Percentiles rank a stretch among this genome's conserved stretches.
Evolutionary conservation across 352 stramenopile species (phyloP).

Genomic region (Pythium pyrilobum): DNA sequence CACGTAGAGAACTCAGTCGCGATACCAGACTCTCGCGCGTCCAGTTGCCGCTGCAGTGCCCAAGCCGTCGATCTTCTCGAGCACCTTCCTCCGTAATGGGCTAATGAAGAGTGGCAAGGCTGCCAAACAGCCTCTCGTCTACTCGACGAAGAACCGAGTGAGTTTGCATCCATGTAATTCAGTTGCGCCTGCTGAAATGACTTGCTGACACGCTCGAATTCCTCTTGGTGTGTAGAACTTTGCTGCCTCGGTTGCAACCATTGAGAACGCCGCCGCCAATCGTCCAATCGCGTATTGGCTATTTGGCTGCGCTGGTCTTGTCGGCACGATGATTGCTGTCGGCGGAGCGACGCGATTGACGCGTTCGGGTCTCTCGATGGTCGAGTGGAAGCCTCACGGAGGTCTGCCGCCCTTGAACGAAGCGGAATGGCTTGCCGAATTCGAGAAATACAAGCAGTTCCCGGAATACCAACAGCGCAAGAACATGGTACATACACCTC

Average conservation of each 20-base stretch:
- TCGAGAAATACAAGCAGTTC: conserved; percentile 98
- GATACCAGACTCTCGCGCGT: conserved; percentile 62
- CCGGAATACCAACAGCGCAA: conserved; percentile 97
- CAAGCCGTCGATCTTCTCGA: conserved; percentile 27
- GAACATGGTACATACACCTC: conserved; percentile 80
- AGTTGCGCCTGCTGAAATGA: neutral
- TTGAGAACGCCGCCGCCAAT: conserved; percentile 81
- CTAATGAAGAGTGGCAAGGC: conserved; percentile 16
- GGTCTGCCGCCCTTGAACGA: conserved; percentile 88
- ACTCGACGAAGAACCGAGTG: conserved; percentile 71
- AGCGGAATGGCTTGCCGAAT: conserved; percentile 95
- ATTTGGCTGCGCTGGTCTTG: conserved; percentile 90
- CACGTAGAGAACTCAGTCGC: conserved; percentile 17
- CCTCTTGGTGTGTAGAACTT: conserved; percentile 30
- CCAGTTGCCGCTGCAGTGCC: conserved; percentile 17
- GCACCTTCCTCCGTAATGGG: conserved; percentile 28
- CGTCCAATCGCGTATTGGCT: conserved; percentile 93
- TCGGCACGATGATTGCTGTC: conserved; percentile 97
- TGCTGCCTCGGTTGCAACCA: conserved; percentile 43
- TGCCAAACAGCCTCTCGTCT: conserved; percentile 45
- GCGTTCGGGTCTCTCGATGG: conserved; percentile 96
- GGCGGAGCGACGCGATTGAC: conserved; percentile 97
- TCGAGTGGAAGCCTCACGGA: conserved; percentile 96
- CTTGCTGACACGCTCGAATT: neutral
- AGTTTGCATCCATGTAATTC: conserved; percentile 8